Evolutionary conservation across 2,329 filamentous ascomycete genomes (phyloP).

Genomic region (Ciborinia camelliae): DNA sequence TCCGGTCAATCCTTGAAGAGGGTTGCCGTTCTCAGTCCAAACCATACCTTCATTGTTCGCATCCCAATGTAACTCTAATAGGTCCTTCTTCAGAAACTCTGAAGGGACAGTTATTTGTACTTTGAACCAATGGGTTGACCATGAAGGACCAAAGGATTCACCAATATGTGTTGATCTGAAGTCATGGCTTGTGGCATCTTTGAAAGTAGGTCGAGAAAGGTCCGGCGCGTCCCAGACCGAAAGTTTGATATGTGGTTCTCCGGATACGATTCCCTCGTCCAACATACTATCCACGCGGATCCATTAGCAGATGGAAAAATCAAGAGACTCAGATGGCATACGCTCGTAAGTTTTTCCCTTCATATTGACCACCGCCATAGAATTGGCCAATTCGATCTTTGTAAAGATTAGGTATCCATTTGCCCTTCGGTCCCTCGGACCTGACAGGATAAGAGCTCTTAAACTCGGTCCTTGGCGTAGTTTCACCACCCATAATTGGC

Average conservation of each 20-base stretch:
- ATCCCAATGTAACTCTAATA: conserved; percentile 96
- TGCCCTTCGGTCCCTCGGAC: conserved; percentile 54
- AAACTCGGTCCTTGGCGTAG: conserved; percentile 26
- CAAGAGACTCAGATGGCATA: conserved; percentile 43
- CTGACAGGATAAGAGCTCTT: conserved; percentile 37
- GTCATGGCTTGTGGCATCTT: conserved; percentile 71
- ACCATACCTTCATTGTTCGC: conserved; percentile 91
- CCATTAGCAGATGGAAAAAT: conserved; percentile 17
- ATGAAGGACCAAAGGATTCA: conserved; percentile 83
- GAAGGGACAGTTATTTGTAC: conserved; percentile 74
- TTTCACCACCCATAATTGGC: conserved; percentile 39
- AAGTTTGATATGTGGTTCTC: conserved; percentile 75
- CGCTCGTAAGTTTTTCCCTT: conserved; percentile 69
- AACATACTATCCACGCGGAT: conserved; percentile 55
- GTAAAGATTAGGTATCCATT: conserved; percentile 83
- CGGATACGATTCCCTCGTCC: conserved; percentile 63
- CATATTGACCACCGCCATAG: conserved; percentile 74
- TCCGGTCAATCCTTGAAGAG: conserved; percentile 87
- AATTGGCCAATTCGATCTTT: conserved; percentile 79
- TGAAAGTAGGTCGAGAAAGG: conserved; percentile 76
- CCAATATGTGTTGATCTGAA: conserved; percentile 75
- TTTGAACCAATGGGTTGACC: conserved; percentile 98
- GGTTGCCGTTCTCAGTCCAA: conserved; percentile 86
- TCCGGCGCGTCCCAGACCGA: conserved; percentile 81
- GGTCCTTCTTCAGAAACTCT: conserved; percentile 69